Evolutionary conservation across 2,329 filamentous ascomycete genomes (phyloP), one percentile per base, ranked within the genome.

Genomic region (Xylariaceae sp.): DNA sequence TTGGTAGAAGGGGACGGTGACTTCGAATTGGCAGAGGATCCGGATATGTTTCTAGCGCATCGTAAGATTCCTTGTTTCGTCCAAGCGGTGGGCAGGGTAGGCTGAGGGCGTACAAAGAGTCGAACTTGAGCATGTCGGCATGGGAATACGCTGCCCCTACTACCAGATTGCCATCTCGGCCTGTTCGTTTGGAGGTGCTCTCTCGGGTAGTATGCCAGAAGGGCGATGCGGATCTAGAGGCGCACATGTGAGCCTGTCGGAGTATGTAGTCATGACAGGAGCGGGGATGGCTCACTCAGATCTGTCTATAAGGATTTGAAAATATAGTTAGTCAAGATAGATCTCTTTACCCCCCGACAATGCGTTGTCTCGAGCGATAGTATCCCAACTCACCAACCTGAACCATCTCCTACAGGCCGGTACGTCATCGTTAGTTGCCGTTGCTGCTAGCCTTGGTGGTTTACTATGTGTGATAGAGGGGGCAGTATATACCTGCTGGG

Each of bases 141-240:
- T 99, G 94, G 13, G 94, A 97, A 69, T 99, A 99, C 42, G 92
- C 88, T 51, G 94, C 94, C 61, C 94, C 94, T 54, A 97, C 88
- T 34, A 99, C 89, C 56, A 93, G 82, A 64, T 78, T 83, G 46
- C 84, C 74, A 62, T 88, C 86, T 67, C 81, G 79, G 47, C 75
- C 68, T 61, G 75, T 73, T 63, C 78, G 80, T 68, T 80, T 84
- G 34, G 78, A 71, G 16, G 75, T 73, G 51, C 73, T 69, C 53
- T 82, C 73, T 75, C 77, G 72, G 68, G 75, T 72, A 72, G 82
- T 75, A 70, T 80, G 79, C 93, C 93, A 97, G 74, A 99, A 97
- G 5, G 93, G 90, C 61, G 93, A 94, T 58, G 83, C 80, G 62
- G 89, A 88, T 71, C 91, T 96, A 71, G 71, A 75, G 59, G 55